Evolutionary conservation across 2,329 filamentous ascomycete species (phyloP).

Genomic region (Xylariaceae sp.): DNA sequence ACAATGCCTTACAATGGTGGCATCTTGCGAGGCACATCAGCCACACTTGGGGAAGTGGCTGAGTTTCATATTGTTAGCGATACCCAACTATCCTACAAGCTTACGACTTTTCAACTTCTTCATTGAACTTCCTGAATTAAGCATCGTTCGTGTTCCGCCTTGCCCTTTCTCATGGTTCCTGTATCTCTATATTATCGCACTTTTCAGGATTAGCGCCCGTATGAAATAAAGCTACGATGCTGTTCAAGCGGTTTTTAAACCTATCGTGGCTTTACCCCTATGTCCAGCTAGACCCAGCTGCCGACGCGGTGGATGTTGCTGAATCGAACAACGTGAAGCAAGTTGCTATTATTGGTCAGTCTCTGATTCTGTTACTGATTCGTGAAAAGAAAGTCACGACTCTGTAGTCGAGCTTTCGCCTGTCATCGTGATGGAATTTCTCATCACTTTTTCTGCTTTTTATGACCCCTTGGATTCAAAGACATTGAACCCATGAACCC

Average conservation of each 20-base stretch:
- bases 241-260: background rate
- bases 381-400: too few species aligned
- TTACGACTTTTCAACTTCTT: too few species aligned
- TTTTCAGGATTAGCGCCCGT: background rate
- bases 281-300: conserved; percentile 50
- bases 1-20: too few species aligned
- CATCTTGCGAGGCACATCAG: too few species aligned
- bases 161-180: background rate
- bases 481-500: background rate
- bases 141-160: too few species aligned
- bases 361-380: background rate
- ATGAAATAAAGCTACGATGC: background rate
- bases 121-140: too few species aligned
- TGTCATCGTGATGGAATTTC: background rate
- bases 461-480: background rate
- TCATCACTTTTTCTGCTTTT: background rate
- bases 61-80: too few species aligned
- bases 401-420: background rate
- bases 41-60: too few species aligned
- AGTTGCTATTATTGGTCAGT: conserved; percentile 55
- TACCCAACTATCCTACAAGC: too few species aligned
- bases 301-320: conserved; percentile 38
- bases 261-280: conserved; percentile 46
- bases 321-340: conserved; percentile 45
- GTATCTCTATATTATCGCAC: background rate